These are phyloP conservation scores for Zea mays DNA, from an alignment of 176 grass and related monocot species.

Conservation along the genomic window DNA sequence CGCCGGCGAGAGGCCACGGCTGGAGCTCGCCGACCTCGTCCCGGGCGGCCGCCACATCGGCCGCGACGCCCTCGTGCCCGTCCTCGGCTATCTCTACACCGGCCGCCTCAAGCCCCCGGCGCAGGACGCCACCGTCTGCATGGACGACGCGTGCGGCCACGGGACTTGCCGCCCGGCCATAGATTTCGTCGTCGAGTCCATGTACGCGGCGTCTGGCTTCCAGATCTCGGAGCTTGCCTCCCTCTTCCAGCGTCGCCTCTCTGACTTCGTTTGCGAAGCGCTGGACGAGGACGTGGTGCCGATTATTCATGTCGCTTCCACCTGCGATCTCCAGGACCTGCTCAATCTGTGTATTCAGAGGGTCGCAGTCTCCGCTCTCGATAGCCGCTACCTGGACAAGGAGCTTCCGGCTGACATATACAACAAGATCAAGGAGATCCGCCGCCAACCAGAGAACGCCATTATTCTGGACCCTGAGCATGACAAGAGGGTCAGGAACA, in stretches of 20 bases:
- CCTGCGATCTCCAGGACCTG: too few relatives aligned
- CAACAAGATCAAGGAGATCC: too few relatives aligned
- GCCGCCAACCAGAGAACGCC: too few relatives aligned
- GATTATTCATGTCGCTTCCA: too few relatives aligned
- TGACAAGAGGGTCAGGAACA: too few relatives aligned
- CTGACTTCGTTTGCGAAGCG: too few relatives aligned
- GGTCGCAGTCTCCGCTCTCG: too few relatives aligned
- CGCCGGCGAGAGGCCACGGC: constrained; percentile 35
- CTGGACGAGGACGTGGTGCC: background rate
- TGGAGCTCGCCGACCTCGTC: constrained; percentile 47
- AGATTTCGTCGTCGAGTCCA: constrained; percentile 64
- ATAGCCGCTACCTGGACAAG: too few relatives aligned
- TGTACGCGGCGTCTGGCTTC: constrained; percentile 65
- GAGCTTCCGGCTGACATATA: too few relatives aligned
- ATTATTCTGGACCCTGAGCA: too few relatives aligned
- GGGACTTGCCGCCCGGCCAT: constrained; percentile 68
- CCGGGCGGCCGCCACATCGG: constrained; percentile 49
- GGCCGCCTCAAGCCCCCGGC: constrained; percentile 54
- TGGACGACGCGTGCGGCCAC: constrained; percentile 51
- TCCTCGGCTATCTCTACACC: constrained; percentile 64
- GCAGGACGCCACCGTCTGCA: constrained; percentile 53
- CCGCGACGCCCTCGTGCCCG: constrained; percentile 56
- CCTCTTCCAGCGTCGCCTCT: constrained; percentile 44
- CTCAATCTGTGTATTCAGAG: too few relatives aligned
- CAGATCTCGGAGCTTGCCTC: constrained; percentile 70